phyloP scores from a whole-genome alignment of 306 rosid genomes.

The Lagenaria siceraria region DNA sequence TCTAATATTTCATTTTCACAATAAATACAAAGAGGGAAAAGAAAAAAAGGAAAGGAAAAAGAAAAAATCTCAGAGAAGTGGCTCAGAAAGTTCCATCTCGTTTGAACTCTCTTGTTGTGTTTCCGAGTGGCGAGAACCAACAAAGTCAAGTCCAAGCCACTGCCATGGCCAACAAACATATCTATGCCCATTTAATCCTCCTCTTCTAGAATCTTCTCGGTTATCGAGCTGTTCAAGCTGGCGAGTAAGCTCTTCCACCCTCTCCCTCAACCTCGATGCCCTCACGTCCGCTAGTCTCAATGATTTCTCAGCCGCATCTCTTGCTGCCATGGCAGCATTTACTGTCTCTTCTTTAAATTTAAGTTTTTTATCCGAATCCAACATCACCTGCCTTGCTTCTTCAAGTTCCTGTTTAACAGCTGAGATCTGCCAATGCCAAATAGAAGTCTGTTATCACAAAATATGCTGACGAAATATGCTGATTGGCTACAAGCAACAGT shows the following conservation, averaged over 20 bases:
- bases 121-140: conserved; percentile 48
- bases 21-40: conserved; percentile 27
- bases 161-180: conserved; percentile 99
- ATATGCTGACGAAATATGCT: not conserved
- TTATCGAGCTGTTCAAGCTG: conserved; percentile 83
- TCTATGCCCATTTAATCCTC: conserved; percentile 58
- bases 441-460: not conserved
- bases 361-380: conserved; percentile 77
- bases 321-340: conserved; percentile 95
- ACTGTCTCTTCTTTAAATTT: conserved; percentile 96
- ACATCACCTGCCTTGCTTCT: conserved; percentile 64
- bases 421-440: conserved; percentile 53
- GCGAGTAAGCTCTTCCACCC: conserved; percentile 83
- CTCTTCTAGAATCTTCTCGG: conserved; percentile 52
- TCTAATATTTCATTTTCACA: conserved; percentile 28
- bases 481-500: not conserved
- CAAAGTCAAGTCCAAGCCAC: conserved; percentile 90
- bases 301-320: conserved; percentile 98
- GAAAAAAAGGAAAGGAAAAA: not conserved
- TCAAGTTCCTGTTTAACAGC: conserved; percentile 73
- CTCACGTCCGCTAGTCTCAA: conserved; percentile 72
- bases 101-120: conserved; percentile 46
- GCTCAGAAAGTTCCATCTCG: conserved; percentile 99
- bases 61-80: conserved; percentile 39
- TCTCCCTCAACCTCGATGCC: conserved; percentile 82